These are phyloP conservation scores for Neurospora tetrasperma DNA, from an alignment of 495 filamentous ascomycete genomes.

Conservation along the genomic window DNA sequence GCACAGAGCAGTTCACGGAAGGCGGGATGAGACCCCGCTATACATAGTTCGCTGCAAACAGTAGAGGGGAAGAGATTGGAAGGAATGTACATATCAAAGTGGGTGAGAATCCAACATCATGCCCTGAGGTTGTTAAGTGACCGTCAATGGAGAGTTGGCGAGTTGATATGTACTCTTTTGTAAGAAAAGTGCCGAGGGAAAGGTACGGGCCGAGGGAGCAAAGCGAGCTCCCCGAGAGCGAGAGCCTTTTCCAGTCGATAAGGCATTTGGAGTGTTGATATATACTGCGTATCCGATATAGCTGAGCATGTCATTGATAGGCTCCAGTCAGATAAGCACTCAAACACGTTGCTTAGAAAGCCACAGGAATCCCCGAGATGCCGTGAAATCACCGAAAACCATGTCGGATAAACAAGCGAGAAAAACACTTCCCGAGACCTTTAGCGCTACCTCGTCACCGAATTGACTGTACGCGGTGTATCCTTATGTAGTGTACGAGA, in stretches of 20 bases:
- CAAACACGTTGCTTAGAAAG: neutral
- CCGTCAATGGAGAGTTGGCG: neutral
- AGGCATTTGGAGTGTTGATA: neutral
- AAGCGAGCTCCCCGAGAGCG: neutral
- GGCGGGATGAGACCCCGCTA: neutral
- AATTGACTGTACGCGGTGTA: neutral
- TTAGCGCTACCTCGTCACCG: slow-evolving; percentile 2
- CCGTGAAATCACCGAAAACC: slow-evolving; percentile 25
- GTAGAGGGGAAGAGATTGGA: neutral
- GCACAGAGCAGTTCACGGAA: neutral
- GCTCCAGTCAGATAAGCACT: neutral
- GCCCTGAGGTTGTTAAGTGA: neutral
- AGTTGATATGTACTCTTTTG: neutral
- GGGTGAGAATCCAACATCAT: neutral
- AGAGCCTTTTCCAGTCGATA: neutral
- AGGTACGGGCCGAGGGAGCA: neutral
- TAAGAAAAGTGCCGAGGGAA: neutral
- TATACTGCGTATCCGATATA: neutral
- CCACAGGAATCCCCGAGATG: slow-evolving; percentile 7
- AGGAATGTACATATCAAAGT: neutral
- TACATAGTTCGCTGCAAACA: neutral
- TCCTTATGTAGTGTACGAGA: neutral
- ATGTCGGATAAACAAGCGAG: slow-evolving; percentile 7
- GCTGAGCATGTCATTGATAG: neutral
- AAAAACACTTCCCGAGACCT: neutral